Evolutionary conservation across 257 asterid species (phyloP), one percentile per base, ranked within the genome.

Genomic region (Striga asiatica): DNA sequence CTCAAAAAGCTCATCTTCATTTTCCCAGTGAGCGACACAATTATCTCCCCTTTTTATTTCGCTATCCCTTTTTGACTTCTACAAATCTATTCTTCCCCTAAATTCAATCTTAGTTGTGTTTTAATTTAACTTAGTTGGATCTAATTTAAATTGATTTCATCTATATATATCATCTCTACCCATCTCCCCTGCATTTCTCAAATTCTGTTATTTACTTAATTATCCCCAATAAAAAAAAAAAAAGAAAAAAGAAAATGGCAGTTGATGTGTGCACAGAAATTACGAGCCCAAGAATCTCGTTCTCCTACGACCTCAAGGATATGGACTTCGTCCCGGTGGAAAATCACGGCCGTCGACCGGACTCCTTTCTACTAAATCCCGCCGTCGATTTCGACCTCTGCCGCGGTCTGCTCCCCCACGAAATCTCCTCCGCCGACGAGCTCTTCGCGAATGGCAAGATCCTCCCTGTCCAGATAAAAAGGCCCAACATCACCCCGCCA

Each of bases 391-490:
- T 48, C 54, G 80, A 84, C 46, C 71, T 84, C 85, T 71, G 68
- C 78, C 47, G 68, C 47, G 42, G 43, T 25, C 77, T 64, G 10
- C 17, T 41, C 9, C 19, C 9, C 48, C 71, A 61, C 12, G 60
- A 70, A 34, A 58, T 80, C 20, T 76, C 95, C 0, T 71, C 97
- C 0, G 97, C 97, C 1, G 97, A 88, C 56, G 95, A 88, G 66
- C 74, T 88, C 55, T 88, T 88, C 61, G 72, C 93, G 72, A 53
- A 88, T 38, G 97, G 97, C 62, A 80, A 74, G 71, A 88, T 88
- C 81, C 78, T 80, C 6, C 97, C 97, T 1, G 61, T 76, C 10
- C 66, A 78, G 49, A 69, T 76, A 78, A 84, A 71, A 74, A 68
- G 74, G 46, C n/a, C n/a, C n/a, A 13, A 13, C 1, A 10, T 12